Base-by-base conservation (phyloP, 1,284 basidiomycete genomes). In the Phlebopus sp. region DNA sequence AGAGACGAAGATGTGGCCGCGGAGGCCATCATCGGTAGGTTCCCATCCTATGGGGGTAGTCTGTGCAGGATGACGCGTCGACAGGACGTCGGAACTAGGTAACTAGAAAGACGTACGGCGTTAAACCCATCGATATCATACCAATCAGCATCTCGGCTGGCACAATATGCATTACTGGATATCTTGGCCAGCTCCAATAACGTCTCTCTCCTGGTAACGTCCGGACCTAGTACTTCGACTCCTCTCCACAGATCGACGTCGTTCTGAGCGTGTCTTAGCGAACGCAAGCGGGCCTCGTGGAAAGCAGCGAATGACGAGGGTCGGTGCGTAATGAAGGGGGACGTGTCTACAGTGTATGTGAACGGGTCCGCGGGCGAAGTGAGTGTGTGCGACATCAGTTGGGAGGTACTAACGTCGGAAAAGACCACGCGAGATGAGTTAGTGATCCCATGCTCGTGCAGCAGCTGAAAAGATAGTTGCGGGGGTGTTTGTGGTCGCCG, bases 1-100 rank as follows among this genome's bases (percentile, higher is more conserved):
- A 17, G 79, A 86, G 21, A 80, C 85, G 58, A 92, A 93, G 29
- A 98, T 72, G 59, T 98, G 93, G 0, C 96, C 96, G 37, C 94
- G 78, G 48, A 97, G 80, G 0, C 93, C 92, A 61, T 95, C 88
- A n/a, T 81, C 79, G 38, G 84, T 78, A 0, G 84, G 80, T 55
- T 89, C 83, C 93, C 93, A 97, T 3, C 95, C 95, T 55, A 95
- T 86, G 0, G 90, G 89, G 36, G 77, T 73, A 25, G 78, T 80
- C 85, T 56, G n/a, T 39, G 14, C 15, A 46, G 41, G 48, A 47
- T n/a, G 43, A 8, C n/a, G 1, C 0, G 2, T 7, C 2, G 17
- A 37, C 1, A 14, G 6, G 42, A 2, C 15, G 32, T 32, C 50
- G 14, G 5, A 23, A 30, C 8, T 11, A 39, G 2, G 15, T 17